Evolutionary conservation across 768 basidiomycete species (phyloP).

Genomic region (Mrakia blollopis): DNA sequence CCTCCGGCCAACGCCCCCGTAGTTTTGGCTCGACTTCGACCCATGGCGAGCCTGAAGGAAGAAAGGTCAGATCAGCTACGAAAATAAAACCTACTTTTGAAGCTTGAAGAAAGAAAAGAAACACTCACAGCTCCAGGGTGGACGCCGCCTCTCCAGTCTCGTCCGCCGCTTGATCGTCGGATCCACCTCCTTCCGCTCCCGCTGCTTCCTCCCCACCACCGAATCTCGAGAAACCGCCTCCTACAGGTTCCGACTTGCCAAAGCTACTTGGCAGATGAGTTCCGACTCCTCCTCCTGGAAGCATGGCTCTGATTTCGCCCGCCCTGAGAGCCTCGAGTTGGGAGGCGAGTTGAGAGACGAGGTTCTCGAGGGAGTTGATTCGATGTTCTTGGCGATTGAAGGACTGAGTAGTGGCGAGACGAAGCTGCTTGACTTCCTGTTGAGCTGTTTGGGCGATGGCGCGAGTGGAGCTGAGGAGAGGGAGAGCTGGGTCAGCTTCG

Average conservation of each 20-base stretch:
- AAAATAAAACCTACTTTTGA: too few relatives aligned
- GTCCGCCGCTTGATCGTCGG: neutral
- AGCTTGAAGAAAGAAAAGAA: too few relatives aligned
- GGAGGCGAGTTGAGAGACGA: neutral
- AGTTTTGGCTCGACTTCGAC: slow-evolving; percentile 19
- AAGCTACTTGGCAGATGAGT: neutral
- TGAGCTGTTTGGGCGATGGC: slow-evolving; percentile 3
- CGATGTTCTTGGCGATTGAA: neutral
- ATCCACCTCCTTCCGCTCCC: neutral
- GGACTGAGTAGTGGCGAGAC: neutral
- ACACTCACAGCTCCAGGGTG: slow-evolving; percentile 22
- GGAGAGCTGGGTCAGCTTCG: neutral
- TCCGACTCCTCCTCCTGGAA: neutral
- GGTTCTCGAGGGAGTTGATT: neutral
- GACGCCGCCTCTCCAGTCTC: slow-evolving; percentile 27
- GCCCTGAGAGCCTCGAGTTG: neutral
- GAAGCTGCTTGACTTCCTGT: neutral
- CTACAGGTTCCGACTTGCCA: neutral
- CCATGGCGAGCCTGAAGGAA: slow-evolving; percentile 24
- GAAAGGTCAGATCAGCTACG: too few relatives aligned
- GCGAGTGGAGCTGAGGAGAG: neutral
- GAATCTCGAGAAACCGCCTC: too few relatives aligned
- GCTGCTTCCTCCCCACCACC: neutral
- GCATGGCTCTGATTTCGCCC: too few relatives aligned
- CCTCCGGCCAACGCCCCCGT: slow-evolving; percentile 24